Evolutionary conservation across 1,139 yeast species (phyloP), one percentile per base, ranked within the genome.

Genomic region (Saccharomycopsis crataegensis): DNA sequence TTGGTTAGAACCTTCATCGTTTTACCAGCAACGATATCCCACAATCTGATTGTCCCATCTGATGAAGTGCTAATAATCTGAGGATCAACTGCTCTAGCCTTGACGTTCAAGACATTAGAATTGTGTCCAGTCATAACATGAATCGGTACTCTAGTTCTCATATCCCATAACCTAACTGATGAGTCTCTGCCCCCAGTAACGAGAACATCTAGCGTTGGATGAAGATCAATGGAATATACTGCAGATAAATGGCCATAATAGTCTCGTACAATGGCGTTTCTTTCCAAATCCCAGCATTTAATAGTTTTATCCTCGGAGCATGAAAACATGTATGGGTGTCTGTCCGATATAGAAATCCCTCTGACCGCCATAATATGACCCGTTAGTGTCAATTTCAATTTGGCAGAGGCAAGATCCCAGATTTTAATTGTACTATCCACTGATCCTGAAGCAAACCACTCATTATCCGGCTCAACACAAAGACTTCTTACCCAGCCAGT

Each of bases 221-320:
- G 98, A 28, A 90, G 67, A 53, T 83, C 90, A 52, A 90, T 74
- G 1, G 95, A 75, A 64, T 88, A 90, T 1, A 94, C 88, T 2
- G 96, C 96, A 22, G 96, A 88, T 34, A 89, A 75, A 69, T 93
- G 99, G 4, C 99, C 99, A 67, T 91, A 95, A 66, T 88, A 94
- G 62, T 90, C 89, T 54, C 98, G 73, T 14, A 90, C 80, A 1
- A 88, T 83, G 62, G 81, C 80, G 61, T 93, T 88, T 62, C 83
- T 79, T 67, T 93, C 98, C 62, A 94, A 73, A 70, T 94, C 99
- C 97, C 98, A 94, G 68, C 98, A 91, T 64, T 90, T 81, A n/a
- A 90, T 89, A 43, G 90, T 78, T 66, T 91, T 91, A 68, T 94
- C 99, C 65, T 93, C 98, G 42, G 96, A 87, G 33, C 94, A 94